Conservation (phyloP, 345 rosid genomes). For the Cardiospermum halicacabum region DNA sequence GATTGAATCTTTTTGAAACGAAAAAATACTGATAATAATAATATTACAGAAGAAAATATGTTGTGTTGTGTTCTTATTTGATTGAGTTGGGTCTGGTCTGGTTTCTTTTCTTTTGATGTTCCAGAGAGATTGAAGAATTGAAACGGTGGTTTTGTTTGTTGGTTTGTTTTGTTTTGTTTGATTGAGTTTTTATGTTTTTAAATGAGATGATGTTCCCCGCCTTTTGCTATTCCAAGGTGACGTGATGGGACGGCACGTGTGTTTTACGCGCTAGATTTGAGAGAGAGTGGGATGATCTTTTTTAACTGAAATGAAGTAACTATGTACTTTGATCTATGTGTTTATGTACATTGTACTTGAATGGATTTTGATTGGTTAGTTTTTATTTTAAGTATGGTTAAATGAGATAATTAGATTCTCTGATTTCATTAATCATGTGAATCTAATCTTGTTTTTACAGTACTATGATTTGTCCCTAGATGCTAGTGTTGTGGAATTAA, state of each 20-base stretch:
- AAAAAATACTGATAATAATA: too few species aligned
- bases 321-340: too few species aligned
- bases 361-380: neutral
- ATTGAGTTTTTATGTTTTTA: neutral
- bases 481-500: neutral
- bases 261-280: neutral
- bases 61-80: too few species aligned
- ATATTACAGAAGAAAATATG: too few species aligned
- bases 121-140: too few species aligned
- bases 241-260: conserved; percentile 32
- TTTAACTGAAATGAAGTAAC: too few species aligned
- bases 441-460: neutral
- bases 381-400: conserved; percentile 4
- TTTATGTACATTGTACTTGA: too few species aligned
- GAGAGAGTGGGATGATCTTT: too few species aligned
- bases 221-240: conserved; percentile 32
- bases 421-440: neutral
- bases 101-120: too few species aligned
- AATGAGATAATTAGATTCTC: neutral
- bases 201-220: conserved; percentile 30
- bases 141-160: neutral
- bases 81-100: too few species aligned
- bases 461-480: neutral
- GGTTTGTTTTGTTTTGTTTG: neutral
- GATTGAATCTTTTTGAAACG: too few species aligned